Evolutionary conservation across 352 stramenopile species (phyloP).

Genomic region (Phytophthora pisi): DNA sequence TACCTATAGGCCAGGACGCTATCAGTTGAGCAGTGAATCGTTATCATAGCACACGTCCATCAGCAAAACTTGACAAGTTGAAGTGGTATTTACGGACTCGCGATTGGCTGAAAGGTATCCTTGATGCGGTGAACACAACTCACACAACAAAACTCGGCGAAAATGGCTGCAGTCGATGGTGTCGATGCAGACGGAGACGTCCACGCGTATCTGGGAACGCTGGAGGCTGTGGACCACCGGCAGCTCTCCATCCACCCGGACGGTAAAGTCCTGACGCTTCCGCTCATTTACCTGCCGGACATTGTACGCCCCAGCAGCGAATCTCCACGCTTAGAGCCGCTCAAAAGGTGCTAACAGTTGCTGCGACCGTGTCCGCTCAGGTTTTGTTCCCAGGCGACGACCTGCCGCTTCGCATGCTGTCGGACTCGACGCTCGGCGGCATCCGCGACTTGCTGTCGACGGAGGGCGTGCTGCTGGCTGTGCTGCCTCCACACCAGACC

Average conservation of each 20-base stretch:
- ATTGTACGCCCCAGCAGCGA: constrained; percentile 51
- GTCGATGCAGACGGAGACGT: constrained; percentile 8
- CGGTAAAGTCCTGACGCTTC: constrained; percentile 58
- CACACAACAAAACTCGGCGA: not conserved
- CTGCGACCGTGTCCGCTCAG: constrained; percentile 27
- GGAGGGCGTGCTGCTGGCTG: constrained; percentile 60
- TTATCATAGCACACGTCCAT: too few relatives aligned
- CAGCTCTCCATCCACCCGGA: constrained; percentile 54
- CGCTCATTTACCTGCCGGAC: constrained; percentile 75
- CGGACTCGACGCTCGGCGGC: constrained; percentile 50
- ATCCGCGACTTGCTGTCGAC: constrained; percentile 53
- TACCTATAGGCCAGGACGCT: too few relatives aligned
- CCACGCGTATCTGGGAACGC: constrained; percentile 76
- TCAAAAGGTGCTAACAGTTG: constrained; percentile 1
- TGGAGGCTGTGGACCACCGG: constrained; percentile 65
- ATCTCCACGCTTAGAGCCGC: not conserved
- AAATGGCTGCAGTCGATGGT: not conserved
- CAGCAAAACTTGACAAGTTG: not conserved
- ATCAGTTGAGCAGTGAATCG: too few relatives aligned
- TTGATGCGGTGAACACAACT: not conserved
- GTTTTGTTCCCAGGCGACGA: constrained; percentile 86
- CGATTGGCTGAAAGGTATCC: not conserved
- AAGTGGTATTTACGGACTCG: not conserved
- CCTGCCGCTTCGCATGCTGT: constrained; percentile 77
- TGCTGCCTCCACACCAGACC: constrained; percentile 64